Percentiles rank a stretch among this genome's conserved stretches.
Conservation (phyloP, 2,329 filamentous ascomycete genomes). For the Mycosphaerella sp. region DNA sequence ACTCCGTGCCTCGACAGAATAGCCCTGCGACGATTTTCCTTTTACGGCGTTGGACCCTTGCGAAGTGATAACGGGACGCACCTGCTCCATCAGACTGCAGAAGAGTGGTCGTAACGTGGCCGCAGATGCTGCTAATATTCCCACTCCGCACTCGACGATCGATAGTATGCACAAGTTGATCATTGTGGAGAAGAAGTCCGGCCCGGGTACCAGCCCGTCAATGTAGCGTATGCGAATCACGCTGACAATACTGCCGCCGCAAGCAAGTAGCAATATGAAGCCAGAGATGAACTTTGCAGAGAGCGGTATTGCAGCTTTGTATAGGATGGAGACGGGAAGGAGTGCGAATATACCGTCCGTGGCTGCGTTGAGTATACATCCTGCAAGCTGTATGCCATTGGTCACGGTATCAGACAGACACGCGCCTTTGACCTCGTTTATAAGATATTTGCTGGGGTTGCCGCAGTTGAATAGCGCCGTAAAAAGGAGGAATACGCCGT, state of each 20-base stretch:
- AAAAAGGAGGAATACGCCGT: conserved; percentile 32
- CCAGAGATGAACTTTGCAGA: conserved; percentile 38
- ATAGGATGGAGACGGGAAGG: conserved; percentile 38
- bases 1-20: conserved; percentile 5
- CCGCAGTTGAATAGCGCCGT: conserved; percentile 32
- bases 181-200: conserved; percentile 24
- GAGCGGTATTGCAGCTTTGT: conserved; percentile 37
- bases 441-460: conserved; percentile 19
- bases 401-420: conserved; percentile 20
- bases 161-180: conserved; percentile 30
- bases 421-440: conserved; percentile 16
- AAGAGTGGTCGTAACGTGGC: conserved; percentile 33
- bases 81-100: conserved; percentile 16
- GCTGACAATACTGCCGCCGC: conserved; percentile 23
- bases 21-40: conserved; percentile 2
- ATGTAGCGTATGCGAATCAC: conserved; percentile 26
- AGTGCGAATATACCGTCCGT: conserved; percentile 35
- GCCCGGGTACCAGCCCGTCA: conserved; percentile 14
- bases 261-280: conserved; percentile 37
- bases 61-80: not conserved
- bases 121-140: conserved; percentile 31
- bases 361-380: conserved; percentile 33
- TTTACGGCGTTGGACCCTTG: not conserved
- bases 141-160: conserved; percentile 33
- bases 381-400: conserved; percentile 21